Percentiles rank a stretch among this genome's conserved stretches.
phyloP scores from a whole-genome alignment of 75 land plant species.

The Picea glauca region DNA sequence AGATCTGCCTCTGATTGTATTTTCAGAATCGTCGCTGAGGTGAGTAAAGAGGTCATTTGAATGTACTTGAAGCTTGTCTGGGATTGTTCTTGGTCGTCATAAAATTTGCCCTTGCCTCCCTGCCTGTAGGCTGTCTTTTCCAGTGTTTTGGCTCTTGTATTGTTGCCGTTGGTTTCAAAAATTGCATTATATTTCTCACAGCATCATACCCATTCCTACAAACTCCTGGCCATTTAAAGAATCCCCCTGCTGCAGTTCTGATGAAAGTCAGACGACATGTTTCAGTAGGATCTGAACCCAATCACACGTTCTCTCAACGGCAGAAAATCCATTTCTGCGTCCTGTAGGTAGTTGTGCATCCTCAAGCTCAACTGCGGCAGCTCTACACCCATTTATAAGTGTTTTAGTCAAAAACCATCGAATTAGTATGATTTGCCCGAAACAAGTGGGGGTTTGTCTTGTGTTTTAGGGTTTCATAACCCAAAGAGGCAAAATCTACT shows the following conservation, averaged over 20 bases:
- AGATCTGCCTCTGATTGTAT: background rate
- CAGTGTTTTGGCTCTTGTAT: conserved; percentile 9
- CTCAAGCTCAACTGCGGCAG: background rate
- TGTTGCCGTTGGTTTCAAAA: background rate
- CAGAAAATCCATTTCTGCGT: background rate
- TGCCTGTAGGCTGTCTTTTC: background rate
- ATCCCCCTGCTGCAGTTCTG: background rate
- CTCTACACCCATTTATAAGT: too few species aligned
- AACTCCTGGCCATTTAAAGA: conserved; percentile 3
- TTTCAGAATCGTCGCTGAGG: background rate
- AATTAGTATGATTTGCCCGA: conserved; percentile 10
- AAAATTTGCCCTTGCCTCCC: background rate
- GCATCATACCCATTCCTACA: background rate
- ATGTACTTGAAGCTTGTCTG: background rate
- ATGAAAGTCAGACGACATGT: background rate
- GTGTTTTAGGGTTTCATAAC: background rate
- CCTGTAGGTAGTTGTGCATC: background rate
- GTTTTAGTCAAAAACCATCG: background rate
- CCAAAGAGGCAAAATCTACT: conserved; percentile 3
- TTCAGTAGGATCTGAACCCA: conserved; percentile 10
- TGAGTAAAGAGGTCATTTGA: background rate
- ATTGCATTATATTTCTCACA: background rate
- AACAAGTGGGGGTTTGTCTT: conserved; percentile 5
- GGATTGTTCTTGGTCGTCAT: conserved; percentile 1
- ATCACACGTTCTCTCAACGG: background rate